Conservation (phyloP, 2,329 filamentous ascomycete species). For the Furcasterigmium sp. region DNA sequence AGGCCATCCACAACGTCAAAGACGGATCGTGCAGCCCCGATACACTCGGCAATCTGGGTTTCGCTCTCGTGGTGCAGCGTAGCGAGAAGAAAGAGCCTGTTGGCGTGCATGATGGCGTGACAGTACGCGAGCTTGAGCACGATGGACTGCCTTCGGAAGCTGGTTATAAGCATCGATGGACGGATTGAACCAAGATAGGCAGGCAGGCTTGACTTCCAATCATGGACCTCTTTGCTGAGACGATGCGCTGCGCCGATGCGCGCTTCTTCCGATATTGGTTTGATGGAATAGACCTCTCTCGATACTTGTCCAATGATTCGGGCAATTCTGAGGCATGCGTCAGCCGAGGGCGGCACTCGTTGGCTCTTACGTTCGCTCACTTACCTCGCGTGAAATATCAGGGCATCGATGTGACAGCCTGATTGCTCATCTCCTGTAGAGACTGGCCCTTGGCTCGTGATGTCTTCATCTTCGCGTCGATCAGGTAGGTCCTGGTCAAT, state of each 20-base stretch:
- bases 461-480: slow-evolving; percentile 49
- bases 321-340: slow-evolving; percentile 17
- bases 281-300: slow-evolving; percentile 32
- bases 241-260: slow-evolving; percentile 30
- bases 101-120: slow-evolving; percentile 52
- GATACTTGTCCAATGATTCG: slow-evolving; percentile 33
- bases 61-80: background rate
- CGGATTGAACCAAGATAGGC: slow-evolving; percentile 36
- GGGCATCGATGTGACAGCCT: slow-evolving; percentile 46
- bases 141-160: slow-evolving; percentile 41
- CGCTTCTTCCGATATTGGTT: slow-evolving; percentile 25
- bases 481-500: slow-evolving; percentile 56
- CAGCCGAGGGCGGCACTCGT: slow-evolving; percentile 5
- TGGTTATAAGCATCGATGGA: slow-evolving; percentile 38
- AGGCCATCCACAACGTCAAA: slow-evolving; percentile 10
- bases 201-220: slow-evolving; percentile 34
- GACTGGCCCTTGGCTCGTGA: slow-evolving; percentile 30
- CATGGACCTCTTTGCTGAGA: slow-evolving; percentile 29
- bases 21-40: slow-evolving; percentile 9
- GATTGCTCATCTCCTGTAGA: slow-evolving; percentile 18
- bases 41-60: slow-evolving; percentile 1
- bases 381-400: slow-evolving; percentile 38
- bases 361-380: slow-evolving; percentile 16
- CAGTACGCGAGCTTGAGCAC: slow-evolving; percentile 49
- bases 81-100: slow-evolving; percentile 45